phyloP scores from a whole-genome alignment of 163 green algal genomes.

The Prototheca wickerhamii region DNA sequence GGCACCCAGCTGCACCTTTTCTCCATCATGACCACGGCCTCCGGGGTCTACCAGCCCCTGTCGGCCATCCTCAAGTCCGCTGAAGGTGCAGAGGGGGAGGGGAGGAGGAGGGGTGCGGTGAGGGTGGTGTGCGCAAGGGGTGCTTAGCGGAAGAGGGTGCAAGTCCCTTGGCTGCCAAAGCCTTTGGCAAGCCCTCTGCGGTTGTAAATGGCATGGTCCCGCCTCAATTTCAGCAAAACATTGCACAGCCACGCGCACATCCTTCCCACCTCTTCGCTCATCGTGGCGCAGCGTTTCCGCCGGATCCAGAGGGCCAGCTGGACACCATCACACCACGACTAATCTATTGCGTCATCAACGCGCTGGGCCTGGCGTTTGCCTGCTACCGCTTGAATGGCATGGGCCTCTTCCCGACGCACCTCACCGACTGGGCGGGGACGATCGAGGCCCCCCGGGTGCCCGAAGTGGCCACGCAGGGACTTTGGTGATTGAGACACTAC shows the following conservation, averaged over 20 bases:
- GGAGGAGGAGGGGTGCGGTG: background rate
- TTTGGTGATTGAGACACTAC: background rate
- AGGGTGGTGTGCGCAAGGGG: background rate
- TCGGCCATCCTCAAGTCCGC: conserved; percentile 69
- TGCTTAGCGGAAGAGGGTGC: too few relatives aligned
- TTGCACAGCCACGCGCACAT: too few relatives aligned
- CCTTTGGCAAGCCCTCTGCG: too few relatives aligned
- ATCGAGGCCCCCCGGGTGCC: background rate
- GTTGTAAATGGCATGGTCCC: too few relatives aligned
- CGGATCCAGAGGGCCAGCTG: conserved; percentile 46
- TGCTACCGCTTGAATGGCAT: conserved; percentile 83
- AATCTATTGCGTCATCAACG: conserved; percentile 68
- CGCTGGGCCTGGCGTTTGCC: conserved; percentile 63
- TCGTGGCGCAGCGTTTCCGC: conserved; percentile 33
- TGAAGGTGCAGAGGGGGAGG: conserved; percentile 32
- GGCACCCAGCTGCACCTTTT: conserved; percentile 85
- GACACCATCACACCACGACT: conserved; percentile 64
- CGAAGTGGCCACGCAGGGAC: background rate
- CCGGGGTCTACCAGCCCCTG: conserved; percentile 77
- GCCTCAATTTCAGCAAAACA: too few relatives aligned
- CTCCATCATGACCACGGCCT: conserved; percentile 89
- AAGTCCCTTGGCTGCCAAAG: too few relatives aligned
- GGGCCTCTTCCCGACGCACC: conserved; percentile 81
- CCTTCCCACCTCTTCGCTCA: background rate
- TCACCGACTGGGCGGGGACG: conserved; percentile 51